A percentile compares a stretch with the other conserved stretches of the same genome.
Evolutionary conservation across 106 monocot genomes (phyloP).

Genomic region (Phalaenopsis aphrodite): DNA sequence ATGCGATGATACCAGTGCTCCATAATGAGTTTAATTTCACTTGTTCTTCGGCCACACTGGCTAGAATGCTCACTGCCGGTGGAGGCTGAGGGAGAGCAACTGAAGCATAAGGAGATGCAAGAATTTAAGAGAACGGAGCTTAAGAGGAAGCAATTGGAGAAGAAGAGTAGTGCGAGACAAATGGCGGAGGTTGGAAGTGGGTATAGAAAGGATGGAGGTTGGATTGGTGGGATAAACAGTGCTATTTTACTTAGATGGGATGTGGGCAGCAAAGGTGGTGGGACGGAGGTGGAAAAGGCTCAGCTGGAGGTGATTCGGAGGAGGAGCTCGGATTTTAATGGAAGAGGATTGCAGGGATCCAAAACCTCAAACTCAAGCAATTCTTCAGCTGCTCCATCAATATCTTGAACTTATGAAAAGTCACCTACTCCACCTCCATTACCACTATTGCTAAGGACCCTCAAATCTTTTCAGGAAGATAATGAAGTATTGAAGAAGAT

Average conservation of each 20-base stretch:
- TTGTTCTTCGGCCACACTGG: neutral
- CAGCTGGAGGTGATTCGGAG: neutral
- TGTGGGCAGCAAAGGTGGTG: too few species aligned
- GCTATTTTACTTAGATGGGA: neutral
- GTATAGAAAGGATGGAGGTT: neutral
- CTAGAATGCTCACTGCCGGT: constrained; percentile 27
- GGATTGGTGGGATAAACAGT: neutral
- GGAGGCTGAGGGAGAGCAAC: constrained; percentile 35
- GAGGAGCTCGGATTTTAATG: constrained; percentile 31
- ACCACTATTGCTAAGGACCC: neutral
- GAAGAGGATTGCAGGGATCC: constrained; percentile 1
- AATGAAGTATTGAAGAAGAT: neutral
- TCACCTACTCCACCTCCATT: neutral
- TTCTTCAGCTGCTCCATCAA: neutral
- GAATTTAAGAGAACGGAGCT: constrained; percentile 32
- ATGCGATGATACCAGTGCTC: constrained; percentile 21
- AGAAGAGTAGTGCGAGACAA: neutral
- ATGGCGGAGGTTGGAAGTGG: neutral
- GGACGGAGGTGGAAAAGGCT: too few species aligned
- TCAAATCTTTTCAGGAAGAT: constrained; percentile 1
- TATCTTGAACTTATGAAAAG: neutral
- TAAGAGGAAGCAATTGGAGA: constrained; percentile 40
- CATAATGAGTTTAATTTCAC: neutral
- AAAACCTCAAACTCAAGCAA: neutral
- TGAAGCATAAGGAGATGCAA: constrained; percentile 46